Evolutionary conservation across 805 yeast species (phyloP).

Genomic region (Teunomyces atbi): DNA sequence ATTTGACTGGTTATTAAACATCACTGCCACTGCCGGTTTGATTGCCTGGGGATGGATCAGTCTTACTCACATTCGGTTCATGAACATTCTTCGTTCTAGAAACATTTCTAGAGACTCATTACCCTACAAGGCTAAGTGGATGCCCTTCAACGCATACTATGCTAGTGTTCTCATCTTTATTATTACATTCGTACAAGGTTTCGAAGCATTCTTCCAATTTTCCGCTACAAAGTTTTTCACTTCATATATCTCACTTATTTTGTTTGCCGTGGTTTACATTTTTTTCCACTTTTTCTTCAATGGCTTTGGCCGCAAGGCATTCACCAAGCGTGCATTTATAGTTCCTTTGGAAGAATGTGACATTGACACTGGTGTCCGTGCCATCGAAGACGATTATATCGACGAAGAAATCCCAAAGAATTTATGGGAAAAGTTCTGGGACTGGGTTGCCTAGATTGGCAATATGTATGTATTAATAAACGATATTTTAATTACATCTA

Average conservation of each 20-base stretch:
- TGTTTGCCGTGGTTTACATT: slow-evolving; percentile 55
- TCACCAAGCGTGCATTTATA: slow-evolving; percentile 38
- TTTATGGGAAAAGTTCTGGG: slow-evolving; percentile 58
- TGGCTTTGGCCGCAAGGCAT: slow-evolving; percentile 29
- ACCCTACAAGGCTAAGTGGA: slow-evolving; percentile 71
- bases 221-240: slow-evolving; percentile 61
- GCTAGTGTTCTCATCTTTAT: slow-evolving; percentile 52
- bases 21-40: slow-evolving; percentile 75
- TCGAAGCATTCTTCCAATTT: slow-evolving; percentile 55
- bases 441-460: slow-evolving; percentile 17
- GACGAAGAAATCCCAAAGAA: slow-evolving; percentile 51
- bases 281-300: slow-evolving; percentile 54
- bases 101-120: slow-evolving; percentile 65
- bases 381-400: slow-evolving; percentile 57
- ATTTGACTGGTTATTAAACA: slow-evolving; percentile 70
- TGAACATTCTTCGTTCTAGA: slow-evolving; percentile 59
- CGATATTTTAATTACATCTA: neutral
- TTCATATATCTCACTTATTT: slow-evolving; percentile 65
- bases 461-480: neutral
- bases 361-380: slow-evolving; percentile 65
- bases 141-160: slow-evolving; percentile 69
- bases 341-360: slow-evolving; percentile 61
- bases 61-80: slow-evolving; percentile 65
- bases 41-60: slow-evolving; percentile 71
- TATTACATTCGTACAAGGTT: slow-evolving; percentile 73